Evolutionary conservation across 2,329 filamentous ascomycete species (phyloP).

Genomic region (Aureobasidium pullulans): DNA sequence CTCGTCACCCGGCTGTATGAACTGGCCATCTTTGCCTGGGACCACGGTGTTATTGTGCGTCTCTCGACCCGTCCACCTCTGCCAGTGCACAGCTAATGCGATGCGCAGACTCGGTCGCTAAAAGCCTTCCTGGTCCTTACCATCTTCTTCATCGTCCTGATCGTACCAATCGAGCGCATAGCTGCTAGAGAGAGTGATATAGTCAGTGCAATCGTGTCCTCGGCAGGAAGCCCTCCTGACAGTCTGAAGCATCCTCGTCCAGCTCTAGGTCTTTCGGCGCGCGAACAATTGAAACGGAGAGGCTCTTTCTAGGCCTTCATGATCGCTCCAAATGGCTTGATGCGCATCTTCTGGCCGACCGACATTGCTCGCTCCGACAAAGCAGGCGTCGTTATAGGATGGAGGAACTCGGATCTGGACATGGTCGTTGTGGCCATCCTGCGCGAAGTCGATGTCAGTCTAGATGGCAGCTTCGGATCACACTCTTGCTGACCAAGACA

Average conservation of each 20-base stretch:
- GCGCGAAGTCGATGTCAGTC: constrained; percentile 78
- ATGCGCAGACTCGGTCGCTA: constrained; percentile 64
- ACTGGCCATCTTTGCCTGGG: constrained; percentile 93
- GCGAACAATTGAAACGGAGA: constrained; percentile 87
- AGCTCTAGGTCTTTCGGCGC: constrained; percentile 77
- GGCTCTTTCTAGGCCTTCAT: constrained; percentile 74
- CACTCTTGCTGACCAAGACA: constrained; percentile 16
- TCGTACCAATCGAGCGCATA: constrained; percentile 76
- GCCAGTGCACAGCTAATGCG: neutral
- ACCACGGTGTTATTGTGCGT: constrained; percentile 87
- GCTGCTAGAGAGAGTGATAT: constrained; percentile 71
- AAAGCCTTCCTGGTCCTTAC: constrained; percentile 81
- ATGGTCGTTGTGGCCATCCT: constrained; percentile 84
- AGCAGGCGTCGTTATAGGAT: constrained; percentile 86
- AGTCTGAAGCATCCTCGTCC: constrained; percentile 67
- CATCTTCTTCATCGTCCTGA: constrained; percentile 73
- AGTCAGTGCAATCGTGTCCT: constrained; percentile 48
- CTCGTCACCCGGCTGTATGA: constrained; percentile 95
- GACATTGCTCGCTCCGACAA: constrained; percentile 67
- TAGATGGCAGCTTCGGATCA: neutral
- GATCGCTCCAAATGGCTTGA: constrained; percentile 67
- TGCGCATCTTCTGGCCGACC: constrained; percentile 98
- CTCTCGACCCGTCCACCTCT: neutral
- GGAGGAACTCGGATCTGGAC: constrained; percentile 87
- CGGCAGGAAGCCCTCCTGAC: constrained; percentile 19